Conservation (phyloP, 495 filamentous ascomycete genomes). For the Chaetomium cochliodes region DNA sequence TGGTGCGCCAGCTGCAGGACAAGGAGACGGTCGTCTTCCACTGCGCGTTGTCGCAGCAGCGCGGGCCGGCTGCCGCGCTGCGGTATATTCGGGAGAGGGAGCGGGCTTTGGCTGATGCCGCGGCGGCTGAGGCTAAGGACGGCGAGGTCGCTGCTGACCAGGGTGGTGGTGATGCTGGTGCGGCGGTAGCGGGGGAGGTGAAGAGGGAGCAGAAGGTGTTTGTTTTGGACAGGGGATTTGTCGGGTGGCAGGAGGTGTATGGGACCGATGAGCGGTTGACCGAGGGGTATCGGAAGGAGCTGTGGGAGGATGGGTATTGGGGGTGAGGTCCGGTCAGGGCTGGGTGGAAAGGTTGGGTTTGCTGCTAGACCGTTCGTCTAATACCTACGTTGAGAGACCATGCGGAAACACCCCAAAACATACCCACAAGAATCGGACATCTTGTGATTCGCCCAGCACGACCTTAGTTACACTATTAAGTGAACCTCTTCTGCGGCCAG, state of each 20-base stretch:
- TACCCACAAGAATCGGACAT: no score
- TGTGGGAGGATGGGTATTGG: slow-evolving; percentile 71
- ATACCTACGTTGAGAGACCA: no score
- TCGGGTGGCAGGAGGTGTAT: slow-evolving; percentile 87
- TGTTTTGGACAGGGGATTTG: slow-evolving; percentile 83
- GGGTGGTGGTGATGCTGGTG: neutral
- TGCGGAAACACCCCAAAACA: no score
- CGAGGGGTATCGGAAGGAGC: slow-evolving; percentile 78
- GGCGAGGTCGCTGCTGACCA: neutral
- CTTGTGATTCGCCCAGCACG: no score
- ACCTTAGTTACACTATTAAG: no score
- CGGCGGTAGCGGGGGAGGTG: slow-evolving; percentile 8
- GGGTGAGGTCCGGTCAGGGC: slow-evolving; percentile 20
- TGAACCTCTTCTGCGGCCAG: no score
- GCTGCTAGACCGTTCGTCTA: no score
- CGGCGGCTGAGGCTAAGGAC: slow-evolving; percentile 18
- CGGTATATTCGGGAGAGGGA: slow-evolving; percentile 66
- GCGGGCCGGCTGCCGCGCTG: slow-evolving; percentile 70
- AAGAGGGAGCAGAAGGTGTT: slow-evolving; percentile 63
- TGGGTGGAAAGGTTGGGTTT: neutral
- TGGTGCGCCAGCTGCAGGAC: slow-evolving; percentile 73
- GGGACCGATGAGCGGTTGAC: slow-evolving; percentile 79
- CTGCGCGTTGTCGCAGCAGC: slow-evolving; percentile 89
- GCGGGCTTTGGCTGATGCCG: slow-evolving; percentile 27
- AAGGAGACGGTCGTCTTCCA: slow-evolving; percentile 90